Evolutionary conservation across 2,329 filamentous ascomycete species (phyloP).

Genomic region (Fusarium oligoseptatum): DNA sequence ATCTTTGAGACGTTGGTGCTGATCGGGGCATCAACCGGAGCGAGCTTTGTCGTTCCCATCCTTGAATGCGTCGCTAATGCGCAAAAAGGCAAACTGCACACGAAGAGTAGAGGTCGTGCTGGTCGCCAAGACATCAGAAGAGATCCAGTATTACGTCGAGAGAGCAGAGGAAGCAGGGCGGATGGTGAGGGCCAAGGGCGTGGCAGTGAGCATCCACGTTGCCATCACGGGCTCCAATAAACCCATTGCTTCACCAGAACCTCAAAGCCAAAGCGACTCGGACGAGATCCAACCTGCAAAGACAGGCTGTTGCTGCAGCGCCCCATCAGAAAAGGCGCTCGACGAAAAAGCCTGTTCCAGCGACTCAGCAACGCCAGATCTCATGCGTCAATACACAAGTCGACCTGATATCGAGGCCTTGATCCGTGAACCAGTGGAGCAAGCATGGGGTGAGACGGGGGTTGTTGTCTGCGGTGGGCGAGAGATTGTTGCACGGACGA

Average conservation of each 20-base stretch:
- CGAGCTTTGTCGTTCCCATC: conserved; percentile 72
- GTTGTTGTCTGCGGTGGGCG: conserved; percentile 72
- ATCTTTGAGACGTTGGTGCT: conserved; percentile 71
- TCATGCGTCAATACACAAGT: conserved; percentile 59
- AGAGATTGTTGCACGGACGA: conserved; percentile 64
- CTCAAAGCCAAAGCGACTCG: conserved; percentile 34
- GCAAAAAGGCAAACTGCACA: conserved; percentile 58
- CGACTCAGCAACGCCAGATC: conserved; percentile 39
- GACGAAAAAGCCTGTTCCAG: conserved; percentile 28
- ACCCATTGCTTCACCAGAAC: conserved; percentile 48
- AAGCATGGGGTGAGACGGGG: conserved; percentile 71
- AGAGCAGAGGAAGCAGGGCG: conserved; percentile 60
- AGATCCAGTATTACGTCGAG: conserved; percentile 68
- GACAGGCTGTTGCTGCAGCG: conserved; percentile 42
- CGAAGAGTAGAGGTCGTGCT: conserved; percentile 67
- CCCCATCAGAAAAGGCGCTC: conserved; percentile 18
- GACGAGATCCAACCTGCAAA: conserved; percentile 35
- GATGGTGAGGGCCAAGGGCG: conserved; percentile 57
- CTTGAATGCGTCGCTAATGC: conserved; percentile 66
- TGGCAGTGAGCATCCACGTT: conserved; percentile 66
- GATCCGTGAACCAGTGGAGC: conserved; percentile 67
- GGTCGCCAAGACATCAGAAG: conserved; percentile 63
- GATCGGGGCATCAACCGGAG: conserved; percentile 73
- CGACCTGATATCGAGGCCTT: conserved; percentile 66
- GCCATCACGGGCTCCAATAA: conserved; percentile 61